Percentiles rank a stretch among this genome's conserved stretches.
These are phyloP conservation scores for Halteria grandinella DNA, from an alignment of 73 alveolate genomes.

Conservation along the genomic window DNA sequence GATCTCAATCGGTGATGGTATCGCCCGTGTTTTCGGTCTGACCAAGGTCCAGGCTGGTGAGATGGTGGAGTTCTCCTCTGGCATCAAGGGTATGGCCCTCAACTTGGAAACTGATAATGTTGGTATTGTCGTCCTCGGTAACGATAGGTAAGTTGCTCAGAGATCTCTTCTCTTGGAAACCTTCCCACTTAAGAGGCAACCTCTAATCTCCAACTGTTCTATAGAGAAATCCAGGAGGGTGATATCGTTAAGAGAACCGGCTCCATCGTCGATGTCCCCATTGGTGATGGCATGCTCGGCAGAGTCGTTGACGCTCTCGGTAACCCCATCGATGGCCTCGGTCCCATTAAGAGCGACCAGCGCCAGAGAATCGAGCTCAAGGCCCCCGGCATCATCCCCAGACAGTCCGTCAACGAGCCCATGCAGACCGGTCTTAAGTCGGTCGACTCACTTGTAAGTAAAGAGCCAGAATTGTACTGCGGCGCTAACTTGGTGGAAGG, in stretches of 20 bases:
- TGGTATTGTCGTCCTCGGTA: conserved; percentile 97
- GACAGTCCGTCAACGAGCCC: conserved; percentile 98
- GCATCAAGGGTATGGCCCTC: conserved; percentile 98
- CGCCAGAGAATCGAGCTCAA: conserved; percentile 90
- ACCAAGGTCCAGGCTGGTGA: conserved; percentile 97
- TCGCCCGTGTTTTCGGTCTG: conserved; percentile 97
- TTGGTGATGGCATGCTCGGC: conserved; percentile 95
- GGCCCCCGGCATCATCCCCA: conserved; percentile 98
- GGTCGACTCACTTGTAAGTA: conserved; percentile 86
- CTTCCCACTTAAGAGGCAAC: not conserved
- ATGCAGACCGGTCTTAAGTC: conserved; percentile 95
- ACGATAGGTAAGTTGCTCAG: conserved; percentile 80
- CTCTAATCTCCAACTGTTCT: not conserved
- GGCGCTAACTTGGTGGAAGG: too few relatives aligned
- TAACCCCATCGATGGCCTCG: conserved; percentile 94
- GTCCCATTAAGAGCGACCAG: conserved; percentile 82
- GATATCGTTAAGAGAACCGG: conserved; percentile 96
- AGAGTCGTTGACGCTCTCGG: conserved; percentile 89
- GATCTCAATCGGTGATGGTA: conserved; percentile 96
- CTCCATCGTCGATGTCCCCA: conserved; percentile 92
- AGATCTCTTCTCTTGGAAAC: not conserved
- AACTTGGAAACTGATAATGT: conserved; percentile 96
- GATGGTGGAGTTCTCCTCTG: conserved; percentile 96
- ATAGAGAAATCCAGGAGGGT: conserved; percentile 88
- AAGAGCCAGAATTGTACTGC: too few relatives aligned